Base-by-base conservation (phyloP, 305 asterid species). In the Nicotiana rustica region DNA sequence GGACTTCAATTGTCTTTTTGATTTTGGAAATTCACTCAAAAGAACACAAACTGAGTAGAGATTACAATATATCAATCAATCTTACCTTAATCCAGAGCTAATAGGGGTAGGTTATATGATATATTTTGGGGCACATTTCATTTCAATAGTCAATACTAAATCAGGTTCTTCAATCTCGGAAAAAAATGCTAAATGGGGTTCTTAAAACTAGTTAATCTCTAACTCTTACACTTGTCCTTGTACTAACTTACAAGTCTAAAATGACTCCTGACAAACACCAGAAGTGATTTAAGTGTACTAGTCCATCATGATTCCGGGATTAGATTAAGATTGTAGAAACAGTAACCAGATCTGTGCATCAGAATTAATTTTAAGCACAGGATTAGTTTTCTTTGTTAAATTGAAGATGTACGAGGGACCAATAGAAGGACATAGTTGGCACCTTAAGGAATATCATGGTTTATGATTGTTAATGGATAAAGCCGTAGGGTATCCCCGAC, bases 361-460 rank as follows among this genome's bases (percentile, higher is more conserved):
- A 68, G 77, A 18, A 44, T 70, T 19, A 3, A 44, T 19, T 12
- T 71, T 19, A 29, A 71, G 19, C 38, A 4, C 13, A 12, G 13
- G 38, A 70, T 70, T 18, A 21, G 47, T 71, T 60, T 71, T 71
- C 57, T 71, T 71, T 44, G 38, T 19, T 44, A 71, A 36, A 47
- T 6, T 70, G 57, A 69, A 38, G 77, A 52, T 56, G 19, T 56
- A 57, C 2, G 64, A 18, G 12, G 31, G 13, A 18, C 66, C 29
- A 19, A 10, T 62, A 8, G 25, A 6, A n/a, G 36, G 17, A 10
- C 36, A 62, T 62, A 21, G 8, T 49, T 49, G 15, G 13, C 15
- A 25, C 64, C 64, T 49, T 9, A 49, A 47, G 41, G 17, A 49
- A 73, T 33, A 33, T 13, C 41, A 49, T 49, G 62, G 62, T 73